Conservation (phyloP, 306 rosid genomes). For the Astragalus glycyphyllos region DNA sequence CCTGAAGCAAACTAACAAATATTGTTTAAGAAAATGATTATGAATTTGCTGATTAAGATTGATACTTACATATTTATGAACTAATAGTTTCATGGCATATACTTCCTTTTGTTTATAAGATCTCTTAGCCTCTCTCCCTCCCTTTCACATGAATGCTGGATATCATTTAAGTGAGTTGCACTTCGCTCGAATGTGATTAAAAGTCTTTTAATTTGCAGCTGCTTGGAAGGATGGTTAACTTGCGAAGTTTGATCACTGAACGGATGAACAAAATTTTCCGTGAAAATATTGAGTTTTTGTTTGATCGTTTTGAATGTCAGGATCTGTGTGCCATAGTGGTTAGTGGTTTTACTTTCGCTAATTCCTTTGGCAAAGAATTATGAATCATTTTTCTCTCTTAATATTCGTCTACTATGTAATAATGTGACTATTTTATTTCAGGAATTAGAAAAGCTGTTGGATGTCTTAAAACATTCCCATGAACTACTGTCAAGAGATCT, state of each 20-base stretch:
- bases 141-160: constrained; percentile 13
- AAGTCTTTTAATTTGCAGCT: constrained; percentile 59
- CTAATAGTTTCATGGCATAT: constrained; percentile 20
- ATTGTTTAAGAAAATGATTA: constrained; percentile 33
- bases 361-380: constrained; percentile 34
- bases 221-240: constrained; percentile 91
- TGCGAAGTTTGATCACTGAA: constrained; percentile 83
- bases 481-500: constrained; percentile 81
- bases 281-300: constrained; percentile 92
- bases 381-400: constrained; percentile 20
- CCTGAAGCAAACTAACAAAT: background rate
- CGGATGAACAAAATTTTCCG: constrained; percentile 89
- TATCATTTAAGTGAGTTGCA: constrained; percentile 8
- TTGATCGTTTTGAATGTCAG: constrained; percentile 97
- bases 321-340: constrained; percentile 96
- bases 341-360: constrained; percentile 52
- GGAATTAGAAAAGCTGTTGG: constrained; percentile 92
- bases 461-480: constrained; percentile 82
- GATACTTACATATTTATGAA: constrained; percentile 22
- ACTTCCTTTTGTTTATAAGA: constrained; percentile 27
- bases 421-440: constrained; percentile 50
- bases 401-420: constrained; percentile 35
- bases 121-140: constrained; percentile 19
- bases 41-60: constrained; percentile 19
- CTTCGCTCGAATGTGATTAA: constrained; percentile 28